Evolutionary conservation across 306 rosid species (phyloP).

Genomic region (Pueraria montana): DNA sequence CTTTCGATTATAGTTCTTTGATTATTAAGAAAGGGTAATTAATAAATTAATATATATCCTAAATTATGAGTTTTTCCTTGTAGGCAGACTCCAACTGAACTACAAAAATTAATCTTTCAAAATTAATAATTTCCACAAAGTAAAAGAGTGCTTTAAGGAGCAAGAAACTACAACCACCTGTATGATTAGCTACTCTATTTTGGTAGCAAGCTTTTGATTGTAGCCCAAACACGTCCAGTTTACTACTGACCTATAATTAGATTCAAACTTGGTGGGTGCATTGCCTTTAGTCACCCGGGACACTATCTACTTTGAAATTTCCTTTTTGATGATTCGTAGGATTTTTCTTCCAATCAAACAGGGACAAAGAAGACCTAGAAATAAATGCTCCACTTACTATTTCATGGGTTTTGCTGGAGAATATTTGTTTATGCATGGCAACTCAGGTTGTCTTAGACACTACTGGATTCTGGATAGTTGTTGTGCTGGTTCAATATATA

Average conservation of each 20-base stretch:
- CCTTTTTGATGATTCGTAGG: not conserved
- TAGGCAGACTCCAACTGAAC: not conserved
- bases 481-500: no score
- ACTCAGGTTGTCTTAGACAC: not conserved
- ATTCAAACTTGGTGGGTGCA: constrained; percentile 5
- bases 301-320: not conserved
- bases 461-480: no score
- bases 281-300: not conserved
- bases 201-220: not conserved
- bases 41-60: not conserved
- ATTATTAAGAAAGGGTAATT: not conserved
- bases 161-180: not conserved
- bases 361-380: not conserved
- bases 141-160: not conserved
- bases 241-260: not conserved
- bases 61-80: not conserved
- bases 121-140: not conserved
- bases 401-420: not conserved
- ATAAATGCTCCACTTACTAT: not conserved
- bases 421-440: not conserved
- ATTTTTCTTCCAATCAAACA: constrained; percentile 7
- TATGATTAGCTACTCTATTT: not conserved
- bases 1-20: not conserved
- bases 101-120: not conserved
- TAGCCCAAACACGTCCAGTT: not conserved